These are phyloP conservation scores for Cocos nucifera DNA, from an alignment of 176 grass and related monocot species.

Conservation along the genomic window DNA sequence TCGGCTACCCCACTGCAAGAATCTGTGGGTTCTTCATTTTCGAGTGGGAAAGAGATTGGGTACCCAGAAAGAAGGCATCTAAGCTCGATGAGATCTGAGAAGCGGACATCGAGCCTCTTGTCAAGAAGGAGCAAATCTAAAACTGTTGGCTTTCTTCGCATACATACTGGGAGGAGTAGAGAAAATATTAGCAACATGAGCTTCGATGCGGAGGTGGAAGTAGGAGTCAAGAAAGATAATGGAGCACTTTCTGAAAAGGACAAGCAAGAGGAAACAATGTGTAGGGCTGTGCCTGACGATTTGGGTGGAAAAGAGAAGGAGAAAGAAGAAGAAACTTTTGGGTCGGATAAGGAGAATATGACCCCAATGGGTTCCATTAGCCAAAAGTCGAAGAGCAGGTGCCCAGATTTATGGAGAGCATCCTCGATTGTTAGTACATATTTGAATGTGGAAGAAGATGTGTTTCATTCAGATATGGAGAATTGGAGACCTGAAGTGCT, in stretches of 20 bases:
- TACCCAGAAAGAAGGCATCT: slow-evolving; percentile 6
- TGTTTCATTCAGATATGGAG: slow-evolving; percentile 38
- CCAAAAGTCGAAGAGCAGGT: no score
- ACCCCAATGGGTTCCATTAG: no score
- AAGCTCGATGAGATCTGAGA: slow-evolving; percentile 11
- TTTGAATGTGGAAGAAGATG: slow-evolving; percentile 24
- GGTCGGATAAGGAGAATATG: background rate
- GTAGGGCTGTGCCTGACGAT: background rate
- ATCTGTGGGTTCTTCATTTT: slow-evolving; percentile 28
- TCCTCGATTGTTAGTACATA: slow-evolving; percentile 1
- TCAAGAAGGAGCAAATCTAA: slow-evolving; percentile 57
- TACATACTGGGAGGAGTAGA: slow-evolving; percentile 53
- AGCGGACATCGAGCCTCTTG: slow-evolving; percentile 31
- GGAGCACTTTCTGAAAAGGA: slow-evolving; percentile 11
- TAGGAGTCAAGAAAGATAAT: background rate
- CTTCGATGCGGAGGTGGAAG: slow-evolving; percentile 10
- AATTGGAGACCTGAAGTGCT: slow-evolving; percentile 32
- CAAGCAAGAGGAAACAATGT: slow-evolving; percentile 12
- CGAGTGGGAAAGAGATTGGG: background rate
- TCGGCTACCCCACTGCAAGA: slow-evolving; percentile 22
- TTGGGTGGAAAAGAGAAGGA: background rate
- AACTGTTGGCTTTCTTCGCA: slow-evolving; percentile 51
- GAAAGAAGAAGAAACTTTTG: background rate
- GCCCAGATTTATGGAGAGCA: no score
- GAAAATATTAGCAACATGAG: slow-evolving; percentile 27